A percentile compares a stretch with the other conserved stretches of the same genome.
These are phyloP conservation scores for Punctularia strigosozonata DNA, from an alignment of 768 basidiomycete genomes.

Conservation along the genomic window DNA sequence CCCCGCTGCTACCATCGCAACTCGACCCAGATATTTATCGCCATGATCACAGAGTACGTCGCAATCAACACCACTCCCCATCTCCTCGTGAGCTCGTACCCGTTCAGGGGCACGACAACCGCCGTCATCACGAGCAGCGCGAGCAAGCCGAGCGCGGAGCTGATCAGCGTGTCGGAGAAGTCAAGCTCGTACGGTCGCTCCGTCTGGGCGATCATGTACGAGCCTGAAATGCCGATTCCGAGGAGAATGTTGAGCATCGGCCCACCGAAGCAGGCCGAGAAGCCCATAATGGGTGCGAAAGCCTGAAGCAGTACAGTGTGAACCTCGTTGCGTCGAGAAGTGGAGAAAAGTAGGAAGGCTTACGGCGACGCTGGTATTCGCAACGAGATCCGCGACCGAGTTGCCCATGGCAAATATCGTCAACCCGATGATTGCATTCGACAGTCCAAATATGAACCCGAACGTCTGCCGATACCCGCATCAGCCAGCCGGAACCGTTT, in stretches of 20 bases:
- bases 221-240: conserved; percentile 86
- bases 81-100: conserved; percentile 61
- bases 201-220: conserved; percentile 65
- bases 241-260: conserved; percentile 88
- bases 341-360: conserved; percentile 13
- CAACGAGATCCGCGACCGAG: conserved; percentile 91
- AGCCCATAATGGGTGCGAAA: conserved; percentile 89
- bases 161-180: conserved; percentile 75
- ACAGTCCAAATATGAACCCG: conserved; percentile 88
- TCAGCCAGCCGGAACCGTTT: conserved; percentile 2
- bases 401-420: conserved; percentile 97
- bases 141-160: conserved; percentile 77
- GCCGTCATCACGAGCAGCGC: conserved; percentile 63
- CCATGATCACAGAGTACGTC: conserved; percentile 69
- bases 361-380: conserved; percentile 91
- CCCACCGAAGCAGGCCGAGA: conserved; percentile 90
- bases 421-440: conserved; percentile 93
- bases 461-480: conserved; percentile 47
- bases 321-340: neutral
- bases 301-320: conserved; percentile 25
- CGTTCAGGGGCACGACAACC: conserved; percentile 76
- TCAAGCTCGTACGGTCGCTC: conserved; percentile 55
- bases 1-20: conserved; percentile 28
- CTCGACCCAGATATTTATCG: conserved; percentile 71
- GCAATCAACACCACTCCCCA: conserved; percentile 78